These are phyloP conservation scores for Phytopythium sindhum DNA, from an alignment of 352 stramenopile genomes.

Conservation along the genomic window DNA sequence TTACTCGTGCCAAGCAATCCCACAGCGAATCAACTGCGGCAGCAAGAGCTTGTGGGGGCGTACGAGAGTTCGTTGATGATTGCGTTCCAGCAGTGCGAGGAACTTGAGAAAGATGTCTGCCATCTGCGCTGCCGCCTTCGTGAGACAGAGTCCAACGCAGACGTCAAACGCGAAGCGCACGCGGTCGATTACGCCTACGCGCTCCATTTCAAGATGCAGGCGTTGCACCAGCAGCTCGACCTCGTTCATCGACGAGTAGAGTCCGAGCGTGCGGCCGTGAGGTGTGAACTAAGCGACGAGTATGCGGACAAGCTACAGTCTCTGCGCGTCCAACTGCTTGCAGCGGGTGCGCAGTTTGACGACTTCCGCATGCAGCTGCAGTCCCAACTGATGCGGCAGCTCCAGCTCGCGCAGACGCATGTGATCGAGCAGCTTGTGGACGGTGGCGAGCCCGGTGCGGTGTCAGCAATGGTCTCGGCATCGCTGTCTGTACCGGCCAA, in stretches of 20 bases:
- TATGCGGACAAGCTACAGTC: slow-evolving; percentile 58
- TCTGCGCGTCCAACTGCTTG: slow-evolving; percentile 47
- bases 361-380: slow-evolving; percentile 58
- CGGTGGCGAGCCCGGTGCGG: slow-evolving; percentile 7
- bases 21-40: neutral
- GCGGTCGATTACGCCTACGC: slow-evolving; percentile 36
- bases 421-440: slow-evolving; percentile 60
- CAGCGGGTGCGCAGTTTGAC: slow-evolving; percentile 63
- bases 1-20: no score
- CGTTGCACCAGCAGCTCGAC: slow-evolving; percentile 25
- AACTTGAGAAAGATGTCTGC: neutral
- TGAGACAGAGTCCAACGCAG: slow-evolving; percentile 17
- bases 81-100: neutral
- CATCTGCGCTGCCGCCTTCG: neutral
- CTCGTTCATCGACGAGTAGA: slow-evolving; percentile 24
- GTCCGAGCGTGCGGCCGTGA: slow-evolving; percentile 36
- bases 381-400: slow-evolving; percentile 51
- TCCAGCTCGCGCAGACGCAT: slow-evolving; percentile 49
- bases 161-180: slow-evolving; percentile 37
- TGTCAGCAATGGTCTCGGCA: slow-evolving; percentile 18
- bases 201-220: slow-evolving; percentile 40
- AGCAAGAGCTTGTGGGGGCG: neutral
- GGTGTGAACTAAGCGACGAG: slow-evolving; percentile 39
- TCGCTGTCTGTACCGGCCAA: slow-evolving; percentile 53
- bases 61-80: neutral